Percentiles rank a stretch among this genome's conserved stretches.
Conservation (phyloP, 805 yeast genomes). For the Ogataea chonburiensis region DNA sequence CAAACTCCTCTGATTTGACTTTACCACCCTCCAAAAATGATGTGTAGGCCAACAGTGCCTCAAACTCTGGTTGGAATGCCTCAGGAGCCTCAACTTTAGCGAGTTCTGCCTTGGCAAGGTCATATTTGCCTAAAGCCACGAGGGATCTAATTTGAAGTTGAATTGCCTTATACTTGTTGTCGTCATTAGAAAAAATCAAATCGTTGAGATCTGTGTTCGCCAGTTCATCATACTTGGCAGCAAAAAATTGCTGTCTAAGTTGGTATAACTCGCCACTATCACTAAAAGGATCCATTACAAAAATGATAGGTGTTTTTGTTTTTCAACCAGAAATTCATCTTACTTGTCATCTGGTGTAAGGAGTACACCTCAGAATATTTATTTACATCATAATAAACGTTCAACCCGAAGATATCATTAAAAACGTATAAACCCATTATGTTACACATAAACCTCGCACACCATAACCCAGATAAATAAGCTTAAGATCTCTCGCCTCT, state of each 20-base stretch:
- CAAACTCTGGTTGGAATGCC: slow-evolving; percentile 16
- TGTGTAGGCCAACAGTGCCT: slow-evolving; percentile 16
- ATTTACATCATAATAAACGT: slow-evolving; percentile 8
- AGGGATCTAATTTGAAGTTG: slow-evolving; percentile 27
- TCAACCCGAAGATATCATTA: slow-evolving; percentile 19
- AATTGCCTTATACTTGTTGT: slow-evolving; percentile 27
- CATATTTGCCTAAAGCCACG: slow-evolving; percentile 15
- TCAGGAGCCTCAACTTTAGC: slow-evolving; percentile 12
- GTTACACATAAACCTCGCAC: slow-evolving; percentile 18
- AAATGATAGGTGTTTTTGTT: slow-evolving; percentile 4
- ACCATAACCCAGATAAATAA: slow-evolving; percentile 6
- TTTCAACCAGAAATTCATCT: background rate
- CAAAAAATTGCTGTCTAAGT: slow-evolving; percentile 31
- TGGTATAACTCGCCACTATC: slow-evolving; percentile 32
- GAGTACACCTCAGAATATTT: slow-evolving; percentile 1
- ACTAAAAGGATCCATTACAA: slow-evolving; percentile 26
- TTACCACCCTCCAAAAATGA: slow-evolving; percentile 12
- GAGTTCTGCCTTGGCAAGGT: slow-evolving; percentile 18
- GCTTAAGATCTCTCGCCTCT: slow-evolving; percentile 90
- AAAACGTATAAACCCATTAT: slow-evolving; percentile 17
- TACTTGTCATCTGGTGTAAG: slow-evolving; percentile 12
- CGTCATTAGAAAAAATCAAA: slow-evolving; percentile 27
- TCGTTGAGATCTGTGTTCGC: slow-evolving; percentile 23
- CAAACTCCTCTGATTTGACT: slow-evolving; percentile 22
- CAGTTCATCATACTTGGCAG: slow-evolving; percentile 26